Conservation (phyloP, 176 grass and related monocot genomes). For the Bonia amplexicaulis region DNA sequence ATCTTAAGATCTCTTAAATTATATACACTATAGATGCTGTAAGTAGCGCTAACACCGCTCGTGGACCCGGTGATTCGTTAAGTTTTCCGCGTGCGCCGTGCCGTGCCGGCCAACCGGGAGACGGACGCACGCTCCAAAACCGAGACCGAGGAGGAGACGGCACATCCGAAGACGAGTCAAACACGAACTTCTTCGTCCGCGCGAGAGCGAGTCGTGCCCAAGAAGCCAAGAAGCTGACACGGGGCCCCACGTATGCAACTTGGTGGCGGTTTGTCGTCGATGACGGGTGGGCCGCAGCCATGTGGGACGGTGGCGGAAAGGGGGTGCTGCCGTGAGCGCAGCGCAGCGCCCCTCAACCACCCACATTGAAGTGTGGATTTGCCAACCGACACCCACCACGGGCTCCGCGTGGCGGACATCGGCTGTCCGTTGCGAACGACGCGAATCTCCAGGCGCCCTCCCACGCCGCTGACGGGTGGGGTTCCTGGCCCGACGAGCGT, state of each 20-base stretch:
- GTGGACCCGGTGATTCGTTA: neutral
- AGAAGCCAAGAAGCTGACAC: neutral
- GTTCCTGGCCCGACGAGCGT: neutral
- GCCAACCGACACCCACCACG: constrained; percentile 25
- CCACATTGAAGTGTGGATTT: constrained; percentile 9
- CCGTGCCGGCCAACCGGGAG: neutral
- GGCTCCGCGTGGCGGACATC: neutral
- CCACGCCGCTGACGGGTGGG: neutral
- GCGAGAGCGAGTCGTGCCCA: neutral
- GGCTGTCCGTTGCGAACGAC: neutral
- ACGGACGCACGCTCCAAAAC: neutral
- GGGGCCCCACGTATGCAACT: neutral
- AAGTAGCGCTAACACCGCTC: neutral
- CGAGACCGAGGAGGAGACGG: neutral
- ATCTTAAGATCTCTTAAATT: too few relatives aligned
- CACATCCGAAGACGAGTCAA: neutral
- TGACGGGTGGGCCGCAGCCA: constrained; percentile 24
- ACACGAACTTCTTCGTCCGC: neutral
- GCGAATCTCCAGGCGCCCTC: neutral
- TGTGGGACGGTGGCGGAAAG: constrained; percentile 28
- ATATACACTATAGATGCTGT: too few relatives aligned
- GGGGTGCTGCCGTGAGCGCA: neutral
- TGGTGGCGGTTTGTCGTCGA: neutral
- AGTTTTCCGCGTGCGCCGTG: neutral
- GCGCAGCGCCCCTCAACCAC: neutral